These are phyloP conservation scores for Scutellaria barbata DNA, from an alignment of 257 asterid species.

Conservation along the genomic window DNA sequence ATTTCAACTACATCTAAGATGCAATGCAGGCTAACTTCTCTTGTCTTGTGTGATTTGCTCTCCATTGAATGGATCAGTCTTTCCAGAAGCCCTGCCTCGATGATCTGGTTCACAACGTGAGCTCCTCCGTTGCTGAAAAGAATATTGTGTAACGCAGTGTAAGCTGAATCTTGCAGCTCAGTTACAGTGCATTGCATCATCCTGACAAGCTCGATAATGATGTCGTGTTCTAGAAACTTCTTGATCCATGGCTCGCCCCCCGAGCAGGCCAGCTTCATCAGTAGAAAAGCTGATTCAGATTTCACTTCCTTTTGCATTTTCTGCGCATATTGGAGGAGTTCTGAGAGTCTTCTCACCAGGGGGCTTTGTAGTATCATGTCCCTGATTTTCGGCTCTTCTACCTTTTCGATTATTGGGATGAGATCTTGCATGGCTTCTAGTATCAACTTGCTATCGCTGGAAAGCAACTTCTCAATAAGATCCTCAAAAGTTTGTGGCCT, in stretches of 20 bases:
- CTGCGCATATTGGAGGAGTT: conserved; percentile 34
- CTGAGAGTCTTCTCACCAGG: conserved; percentile 36
- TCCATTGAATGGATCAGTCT: conserved; percentile 35
- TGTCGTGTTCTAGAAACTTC: conserved; percentile 35
- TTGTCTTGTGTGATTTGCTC: conserved; percentile 40
- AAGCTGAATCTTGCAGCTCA: conserved; percentile 45
- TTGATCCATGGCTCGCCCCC: conserved; percentile 43
- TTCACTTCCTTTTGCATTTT: conserved; percentile 30
- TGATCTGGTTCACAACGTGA: conserved; percentile 31
- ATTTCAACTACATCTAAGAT: conserved; percentile 40
- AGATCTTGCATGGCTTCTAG: conserved; percentile 44
- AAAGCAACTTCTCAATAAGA: conserved; percentile 31
- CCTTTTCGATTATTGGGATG: conserved; percentile 42
- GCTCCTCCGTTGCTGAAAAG: conserved; percentile 38
- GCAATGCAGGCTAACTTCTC: conserved; percentile 42
- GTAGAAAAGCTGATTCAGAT: conserved; percentile 33
- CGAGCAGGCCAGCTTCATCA: conserved; percentile 48
- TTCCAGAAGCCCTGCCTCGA: conserved; percentile 32
- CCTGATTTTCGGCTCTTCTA: conserved; percentile 28
- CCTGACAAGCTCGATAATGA: conserved; percentile 33
- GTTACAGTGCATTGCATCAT: conserved; percentile 37
- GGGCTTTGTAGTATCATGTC: conserved; percentile 40
- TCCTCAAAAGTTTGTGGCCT: conserved; percentile 41
- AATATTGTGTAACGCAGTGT: conserved; percentile 42
- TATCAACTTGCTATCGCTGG: conserved; percentile 26